Percentiles rank a stretch among this genome's conserved stretches.
Evolutionary conservation across 2,329 filamentous ascomycete species (phyloP).

Genomic region (Apiospora aurea): DNA sequence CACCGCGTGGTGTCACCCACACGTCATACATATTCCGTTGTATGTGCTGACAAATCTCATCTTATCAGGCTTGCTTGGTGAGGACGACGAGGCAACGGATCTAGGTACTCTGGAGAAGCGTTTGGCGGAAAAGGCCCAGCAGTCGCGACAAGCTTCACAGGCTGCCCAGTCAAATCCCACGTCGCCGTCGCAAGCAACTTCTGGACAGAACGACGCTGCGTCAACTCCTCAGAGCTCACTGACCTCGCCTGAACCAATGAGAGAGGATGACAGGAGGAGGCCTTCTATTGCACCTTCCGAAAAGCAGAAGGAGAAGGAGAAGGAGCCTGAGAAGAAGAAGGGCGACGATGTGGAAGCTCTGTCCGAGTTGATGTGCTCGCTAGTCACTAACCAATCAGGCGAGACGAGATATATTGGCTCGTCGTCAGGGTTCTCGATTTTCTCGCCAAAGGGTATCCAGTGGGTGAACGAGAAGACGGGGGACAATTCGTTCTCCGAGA

Average conservation of each 20-base stretch:
- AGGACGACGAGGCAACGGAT: conserved; percentile 88
- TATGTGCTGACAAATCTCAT: conserved; percentile 36
- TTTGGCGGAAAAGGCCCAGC: conserved; percentile 63
- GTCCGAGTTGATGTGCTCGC: conserved; percentile 98
- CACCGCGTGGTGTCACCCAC: neutral
- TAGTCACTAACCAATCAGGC: conserved; percentile 93
- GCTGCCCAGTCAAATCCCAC: conserved; percentile 56
- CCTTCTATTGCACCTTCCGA: conserved; percentile 49
- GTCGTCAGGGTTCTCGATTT: conserved; percentile 97
- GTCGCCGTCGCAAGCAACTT: conserved; percentile 57
- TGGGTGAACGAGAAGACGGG: conserved; percentile 99
- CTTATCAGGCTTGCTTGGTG: conserved; percentile 73
- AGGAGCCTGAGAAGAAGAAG: conserved; percentile 52
- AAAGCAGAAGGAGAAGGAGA: conserved; percentile 52
- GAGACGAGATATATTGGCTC: conserved; percentile 97
- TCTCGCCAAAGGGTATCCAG: conserved; percentile 96
- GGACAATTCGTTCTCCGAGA: conserved; percentile 92
- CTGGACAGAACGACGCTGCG: conserved; percentile 49
- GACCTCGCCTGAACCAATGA: conserved; percentile 58
- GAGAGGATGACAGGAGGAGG: conserved; percentile 47
- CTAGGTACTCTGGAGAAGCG: conserved; percentile 87
- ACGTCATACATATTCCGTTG: conserved; percentile 7
- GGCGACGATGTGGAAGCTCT: conserved; percentile 82
- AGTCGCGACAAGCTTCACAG: conserved; percentile 58
- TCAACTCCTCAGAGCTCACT: conserved; percentile 62